phyloP scores from a whole-genome alignment of 2,329 filamentous ascomycete species.

The Clonostachys solani region DNA sequence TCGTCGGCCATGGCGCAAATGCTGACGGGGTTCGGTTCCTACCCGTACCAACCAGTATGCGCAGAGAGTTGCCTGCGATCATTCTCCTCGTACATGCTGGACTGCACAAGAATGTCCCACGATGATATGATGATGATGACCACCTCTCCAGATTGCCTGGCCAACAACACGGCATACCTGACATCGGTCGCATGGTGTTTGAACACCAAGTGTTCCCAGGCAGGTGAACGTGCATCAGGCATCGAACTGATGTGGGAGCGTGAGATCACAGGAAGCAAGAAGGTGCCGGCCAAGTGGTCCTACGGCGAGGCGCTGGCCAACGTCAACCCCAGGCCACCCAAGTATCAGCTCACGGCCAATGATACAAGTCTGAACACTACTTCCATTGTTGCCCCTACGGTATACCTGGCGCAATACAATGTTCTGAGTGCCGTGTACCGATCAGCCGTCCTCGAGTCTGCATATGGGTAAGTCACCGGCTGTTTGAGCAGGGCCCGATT shows the following conservation, averaged over 20 bases:
- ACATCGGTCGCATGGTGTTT: constrained; percentile 6
- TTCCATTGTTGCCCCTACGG: not conserved
- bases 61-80: too few relatives aligned
- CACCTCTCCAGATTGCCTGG: constrained; percentile 4
- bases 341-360: not conserved
- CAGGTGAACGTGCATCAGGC: not conserved
- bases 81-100: too few relatives aligned
- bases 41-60: too few relatives aligned
- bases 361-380: not conserved
- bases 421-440: not conserved
- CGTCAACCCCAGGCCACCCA: not conserved
- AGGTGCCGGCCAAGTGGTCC: constrained; percentile 1
- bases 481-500: not conserved
- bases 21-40: too few relatives aligned
- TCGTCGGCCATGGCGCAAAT: too few relatives aligned
- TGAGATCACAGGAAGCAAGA: not conserved
- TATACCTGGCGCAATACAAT: too few relatives aligned
- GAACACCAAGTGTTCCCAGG: constrained; percentile 1
- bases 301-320: constrained; percentile 1
- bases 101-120: too few relatives aligned
- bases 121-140: not conserved
- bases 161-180: constrained; percentile 1
- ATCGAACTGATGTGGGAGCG: constrained; percentile 1
- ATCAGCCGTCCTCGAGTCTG: not conserved
- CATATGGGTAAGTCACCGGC: not conserved